Conservation (phyloP, 1,139 yeast species). For the Saccharomyces uvarum region DNA sequence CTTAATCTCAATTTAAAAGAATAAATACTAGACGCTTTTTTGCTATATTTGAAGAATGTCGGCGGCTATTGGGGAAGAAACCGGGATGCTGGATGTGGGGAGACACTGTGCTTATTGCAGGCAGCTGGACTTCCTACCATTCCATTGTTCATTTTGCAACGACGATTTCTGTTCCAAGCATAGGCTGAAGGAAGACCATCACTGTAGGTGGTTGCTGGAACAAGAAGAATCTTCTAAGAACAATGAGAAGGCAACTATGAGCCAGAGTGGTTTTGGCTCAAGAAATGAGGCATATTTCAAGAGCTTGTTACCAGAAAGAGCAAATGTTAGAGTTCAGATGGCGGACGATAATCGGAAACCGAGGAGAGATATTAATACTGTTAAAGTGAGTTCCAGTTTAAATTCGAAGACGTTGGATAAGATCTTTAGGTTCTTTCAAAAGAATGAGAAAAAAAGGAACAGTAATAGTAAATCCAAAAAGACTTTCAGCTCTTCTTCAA, state of each 20-base stretch:
- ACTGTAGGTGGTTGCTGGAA: slow-evolving; percentile 31
- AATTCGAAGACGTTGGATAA: slow-evolving; percentile 39
- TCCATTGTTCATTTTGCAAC: slow-evolving; percentile 51
- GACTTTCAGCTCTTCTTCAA: slow-evolving; percentile 17
- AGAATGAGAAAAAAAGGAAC: slow-evolving; percentile 1
- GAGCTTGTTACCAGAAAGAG: slow-evolving; percentile 52
- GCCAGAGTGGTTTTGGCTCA: slow-evolving; percentile 6
- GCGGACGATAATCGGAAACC: slow-evolving; percentile 10
- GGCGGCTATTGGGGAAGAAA: slow-evolving; percentile 10
- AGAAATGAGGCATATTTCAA: slow-evolving; percentile 24
- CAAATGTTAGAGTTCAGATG: slow-evolving; percentile 37
- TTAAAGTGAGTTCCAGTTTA: slow-evolving; percentile 22
- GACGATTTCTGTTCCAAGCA: slow-evolving; percentile 54
- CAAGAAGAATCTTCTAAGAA: slow-evolving; percentile 5
- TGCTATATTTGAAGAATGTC: background rate
- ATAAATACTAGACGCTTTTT: background rate
- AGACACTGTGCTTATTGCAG: slow-evolving; percentile 58
- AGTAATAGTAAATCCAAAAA: slow-evolving; percentile 10
- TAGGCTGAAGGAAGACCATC: slow-evolving; percentile 42
- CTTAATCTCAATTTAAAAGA: background rate
- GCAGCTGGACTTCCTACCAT: slow-evolving; percentile 63
- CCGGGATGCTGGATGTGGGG: slow-evolving; percentile 60
- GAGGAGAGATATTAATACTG: background rate
- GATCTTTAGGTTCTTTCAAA: slow-evolving; percentile 28
- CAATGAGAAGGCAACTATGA: slow-evolving; percentile 18